phyloP scores from a whole-genome alignment of 225 moss, liverwort and hornwort genomes.

The Polytrichum formosum region DNA sequence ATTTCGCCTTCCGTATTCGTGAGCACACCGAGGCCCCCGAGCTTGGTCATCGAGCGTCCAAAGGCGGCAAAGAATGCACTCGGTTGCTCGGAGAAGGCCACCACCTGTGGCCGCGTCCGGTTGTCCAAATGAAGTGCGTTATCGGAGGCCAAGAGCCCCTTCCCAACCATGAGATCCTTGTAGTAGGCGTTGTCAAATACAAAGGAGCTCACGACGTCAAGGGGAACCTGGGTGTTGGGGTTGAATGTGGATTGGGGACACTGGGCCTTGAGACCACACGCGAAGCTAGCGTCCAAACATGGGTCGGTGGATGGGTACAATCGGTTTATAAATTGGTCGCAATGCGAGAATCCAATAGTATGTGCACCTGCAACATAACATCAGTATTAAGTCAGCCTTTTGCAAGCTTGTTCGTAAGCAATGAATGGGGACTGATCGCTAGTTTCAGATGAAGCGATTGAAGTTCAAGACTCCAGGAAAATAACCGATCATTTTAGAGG shows the following conservation, averaged over 20 bases:
- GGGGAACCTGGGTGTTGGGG: slow-evolving; percentile 17
- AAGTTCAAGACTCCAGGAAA: no score
- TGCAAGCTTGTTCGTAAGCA: no score
- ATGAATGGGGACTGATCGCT: no score
- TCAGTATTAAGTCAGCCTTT: no score
- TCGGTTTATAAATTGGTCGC: no score
- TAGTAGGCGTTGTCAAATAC: slow-evolving; percentile 60
- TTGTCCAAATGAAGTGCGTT: slow-evolving; percentile 11
- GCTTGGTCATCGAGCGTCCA: slow-evolving; percentile 8
- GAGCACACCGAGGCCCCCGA: slow-evolving; percentile 17
- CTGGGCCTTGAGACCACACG: slow-evolving; percentile 20
- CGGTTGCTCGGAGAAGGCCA: not conserved
- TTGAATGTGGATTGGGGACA: slow-evolving; percentile 35
- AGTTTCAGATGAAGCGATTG: no score
- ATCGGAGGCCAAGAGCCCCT: slow-evolving; percentile 53
- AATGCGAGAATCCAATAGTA: no score
- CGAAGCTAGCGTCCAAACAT: slow-evolving; percentile 32
- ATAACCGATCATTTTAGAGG: no score
- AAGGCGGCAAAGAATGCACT: slow-evolving; percentile 7
- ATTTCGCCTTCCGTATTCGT: slow-evolving; percentile 20
- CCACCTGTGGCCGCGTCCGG: slow-evolving; percentile 10
- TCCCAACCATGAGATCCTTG: slow-evolving; percentile 28
- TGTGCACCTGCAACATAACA: no score
- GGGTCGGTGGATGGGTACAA: no score
- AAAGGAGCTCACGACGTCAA: slow-evolving; percentile 29